These are phyloP conservation scores for Cryptosporidium sp. DNA, from an alignment of 169 alveolate species.

Conservation along the genomic window DNA sequence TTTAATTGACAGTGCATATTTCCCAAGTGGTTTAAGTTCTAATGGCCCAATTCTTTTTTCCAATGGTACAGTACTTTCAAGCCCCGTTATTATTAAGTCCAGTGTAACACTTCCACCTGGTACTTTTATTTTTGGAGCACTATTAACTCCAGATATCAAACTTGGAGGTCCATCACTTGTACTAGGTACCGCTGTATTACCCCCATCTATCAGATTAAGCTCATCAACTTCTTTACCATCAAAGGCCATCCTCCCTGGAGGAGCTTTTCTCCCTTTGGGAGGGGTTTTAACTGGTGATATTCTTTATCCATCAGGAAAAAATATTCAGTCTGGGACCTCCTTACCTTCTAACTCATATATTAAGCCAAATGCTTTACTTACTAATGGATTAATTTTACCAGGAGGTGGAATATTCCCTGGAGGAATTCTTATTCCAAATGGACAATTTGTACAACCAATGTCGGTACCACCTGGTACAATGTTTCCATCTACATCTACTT, in stretches of 20 bases:
- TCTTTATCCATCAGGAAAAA: conserved; percentile 64
- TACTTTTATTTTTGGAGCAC: conserved; percentile 54
- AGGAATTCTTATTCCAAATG: conserved; percentile 66
- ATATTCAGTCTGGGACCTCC: conserved; percentile 54
- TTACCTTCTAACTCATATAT: conserved; percentile 55
- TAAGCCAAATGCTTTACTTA: conserved; percentile 58
- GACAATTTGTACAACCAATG: conserved; percentile 62
- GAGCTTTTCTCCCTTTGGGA: conserved; percentile 70
- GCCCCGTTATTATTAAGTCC: conserved; percentile 39
- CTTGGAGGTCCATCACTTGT: conserved; percentile 41
- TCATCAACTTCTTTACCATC: conserved; percentile 73
- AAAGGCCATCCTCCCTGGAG: conserved; percentile 61
- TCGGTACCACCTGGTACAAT: conserved; percentile 73
- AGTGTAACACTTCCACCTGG: conserved; percentile 57
- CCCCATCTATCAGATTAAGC: conserved; percentile 61
- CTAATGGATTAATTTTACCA: conserved; percentile 55
- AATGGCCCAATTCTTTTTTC: conserved; percentile 68
- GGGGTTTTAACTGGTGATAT: conserved; percentile 59
- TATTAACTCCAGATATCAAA: conserved; percentile 35
- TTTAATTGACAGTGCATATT: conserved; percentile 32
- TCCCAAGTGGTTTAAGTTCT: conserved; percentile 57
- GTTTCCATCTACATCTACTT: conserved; percentile 60
- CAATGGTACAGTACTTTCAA: conserved; percentile 58
- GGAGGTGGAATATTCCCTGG: conserved; percentile 76
- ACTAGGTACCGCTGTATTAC: conserved; percentile 51